These are phyloP conservation scores for Tolypocladium tundrense DNA, from an alignment of 2,329 filamentous ascomycete species.

Conservation along the genomic window DNA sequence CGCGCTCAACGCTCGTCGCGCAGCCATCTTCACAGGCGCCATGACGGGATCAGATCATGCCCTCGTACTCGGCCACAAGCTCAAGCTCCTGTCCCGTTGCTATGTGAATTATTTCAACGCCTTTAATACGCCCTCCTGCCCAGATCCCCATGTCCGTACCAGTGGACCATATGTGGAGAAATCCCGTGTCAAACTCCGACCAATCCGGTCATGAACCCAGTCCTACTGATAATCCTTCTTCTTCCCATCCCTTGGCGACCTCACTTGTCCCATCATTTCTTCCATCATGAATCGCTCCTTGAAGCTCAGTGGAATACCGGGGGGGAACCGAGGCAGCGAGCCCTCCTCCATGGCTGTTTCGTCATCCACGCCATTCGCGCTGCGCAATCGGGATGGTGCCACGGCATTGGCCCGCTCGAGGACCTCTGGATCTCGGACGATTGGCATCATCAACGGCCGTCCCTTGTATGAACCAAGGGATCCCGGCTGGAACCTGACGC, in stretches of 20 bases:
- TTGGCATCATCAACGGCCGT: slow-evolving; percentile 39
- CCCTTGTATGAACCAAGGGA: slow-evolving; percentile 46
- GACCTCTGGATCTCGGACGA: slow-evolving; percentile 38
- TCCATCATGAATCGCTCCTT: slow-evolving; percentile 39
- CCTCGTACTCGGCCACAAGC: neutral
- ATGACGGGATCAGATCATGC: neutral
- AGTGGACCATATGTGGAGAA: slow-evolving; percentile 10
- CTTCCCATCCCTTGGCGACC: slow-evolving; percentile 10
- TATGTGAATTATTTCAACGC: slow-evolving; percentile 14
- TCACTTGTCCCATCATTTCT: slow-evolving; percentile 24
- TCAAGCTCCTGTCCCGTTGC: neutral
- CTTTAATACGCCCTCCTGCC: slow-evolving; percentile 13
- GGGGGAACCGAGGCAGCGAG: slow-evolving; percentile 29
- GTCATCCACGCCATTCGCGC: slow-evolving; percentile 44
- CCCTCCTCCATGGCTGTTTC: slow-evolving; percentile 36
- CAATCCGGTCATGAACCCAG: slow-evolving; percentile 2
- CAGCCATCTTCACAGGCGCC: neutral
- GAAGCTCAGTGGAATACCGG: slow-evolving; percentile 35
- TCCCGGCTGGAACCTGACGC: slow-evolving; percentile 24
- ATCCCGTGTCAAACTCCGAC: slow-evolving; percentile 10
- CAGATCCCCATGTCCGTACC: slow-evolving; percentile 11
- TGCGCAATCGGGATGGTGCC: slow-evolving; percentile 38
- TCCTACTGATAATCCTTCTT: slow-evolving; percentile 9
- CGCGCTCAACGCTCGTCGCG: neutral
- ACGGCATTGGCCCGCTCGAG: slow-evolving; percentile 37